Conservation (phyloP, 2,329 filamentous ascomycete genomes). For the Arthrinium puccinioides region DNA sequence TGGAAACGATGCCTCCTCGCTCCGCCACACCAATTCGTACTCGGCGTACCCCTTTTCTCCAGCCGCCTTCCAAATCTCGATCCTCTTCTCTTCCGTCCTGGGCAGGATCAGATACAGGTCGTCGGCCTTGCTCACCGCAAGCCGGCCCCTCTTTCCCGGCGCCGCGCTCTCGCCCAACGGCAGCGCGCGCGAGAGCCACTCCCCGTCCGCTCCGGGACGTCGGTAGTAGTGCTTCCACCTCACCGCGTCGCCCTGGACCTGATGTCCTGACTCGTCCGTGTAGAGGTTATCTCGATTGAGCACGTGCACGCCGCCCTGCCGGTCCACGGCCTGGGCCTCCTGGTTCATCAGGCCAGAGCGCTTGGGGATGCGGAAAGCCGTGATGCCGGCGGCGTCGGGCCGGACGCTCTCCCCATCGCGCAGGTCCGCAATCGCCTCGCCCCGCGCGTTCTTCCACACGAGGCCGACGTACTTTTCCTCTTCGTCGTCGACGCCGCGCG, state of each 20-base stretch:
- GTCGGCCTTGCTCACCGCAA: constrained; percentile 24
- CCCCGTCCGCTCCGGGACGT: constrained; percentile 22
- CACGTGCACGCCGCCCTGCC: constrained; percentile 37
- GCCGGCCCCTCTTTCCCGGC: constrained; percentile 26
- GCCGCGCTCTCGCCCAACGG: constrained; percentile 20
- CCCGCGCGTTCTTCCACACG: constrained; percentile 33
- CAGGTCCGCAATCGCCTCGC: constrained; percentile 26
- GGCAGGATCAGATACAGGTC: constrained; percentile 31
- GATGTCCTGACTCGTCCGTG: too few relatives aligned
- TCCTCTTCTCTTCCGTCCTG: constrained; percentile 15
- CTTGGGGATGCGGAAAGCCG: constrained; percentile 36
- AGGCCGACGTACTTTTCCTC: constrained; percentile 15
- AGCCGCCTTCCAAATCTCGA: constrained; percentile 25
- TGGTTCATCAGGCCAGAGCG: constrained; percentile 41
- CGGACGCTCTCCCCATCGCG: constrained; percentile 28
- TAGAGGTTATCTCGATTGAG: constrained; percentile 35
- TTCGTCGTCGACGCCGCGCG: constrained; percentile 17
- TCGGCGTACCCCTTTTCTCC: constrained; percentile 18
- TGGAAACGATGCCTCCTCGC: constrained; percentile 11
- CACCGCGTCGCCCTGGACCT: too few relatives aligned
- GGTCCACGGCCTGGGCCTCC: constrained; percentile 39
- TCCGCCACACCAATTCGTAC: constrained; percentile 29
- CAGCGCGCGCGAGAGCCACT: constrained; percentile 25
- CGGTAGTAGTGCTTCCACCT: constrained; percentile 34
- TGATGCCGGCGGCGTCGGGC: constrained; percentile 32